Percentiles rank a stretch among this genome's conserved stretches.
phyloP scores from a whole-genome alignment of 1,139 yeast genomes.

The Yamadazyma friedrichii region DNA sequence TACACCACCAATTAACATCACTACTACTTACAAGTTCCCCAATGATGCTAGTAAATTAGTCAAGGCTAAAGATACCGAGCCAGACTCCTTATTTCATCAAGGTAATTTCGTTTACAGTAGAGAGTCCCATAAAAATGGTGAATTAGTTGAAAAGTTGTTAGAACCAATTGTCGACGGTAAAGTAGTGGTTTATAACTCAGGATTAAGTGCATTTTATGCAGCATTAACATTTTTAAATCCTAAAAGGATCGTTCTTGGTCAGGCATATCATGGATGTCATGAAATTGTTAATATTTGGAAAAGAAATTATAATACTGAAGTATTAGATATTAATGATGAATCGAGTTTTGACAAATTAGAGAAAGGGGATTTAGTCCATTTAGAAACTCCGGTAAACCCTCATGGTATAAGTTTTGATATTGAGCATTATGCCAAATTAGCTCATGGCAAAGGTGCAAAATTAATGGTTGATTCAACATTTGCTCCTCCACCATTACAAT shows the following conservation, averaged over 20 bases:
- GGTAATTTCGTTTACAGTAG: slow-evolving; percentile 60
- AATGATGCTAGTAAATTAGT: slow-evolving; percentile 52
- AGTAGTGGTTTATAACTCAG: slow-evolving; percentile 70
- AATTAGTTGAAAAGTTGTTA: slow-evolving; percentile 67
- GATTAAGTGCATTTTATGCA: slow-evolving; percentile 79
- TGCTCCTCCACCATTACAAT: slow-evolving; percentile 89
- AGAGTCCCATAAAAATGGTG: slow-evolving; percentile 66
- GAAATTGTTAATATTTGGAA: slow-evolving; percentile 63
- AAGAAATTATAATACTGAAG: slow-evolving; percentile 59
- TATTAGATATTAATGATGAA: slow-evolving; percentile 38
- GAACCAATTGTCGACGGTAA: slow-evolving; percentile 55
- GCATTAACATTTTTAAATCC: slow-evolving; percentile 73
- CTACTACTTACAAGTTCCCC: slow-evolving; percentile 74
- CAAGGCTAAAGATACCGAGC: slow-evolving; percentile 37
- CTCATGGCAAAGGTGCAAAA: slow-evolving; percentile 57
- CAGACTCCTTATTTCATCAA: slow-evolving; percentile 14
- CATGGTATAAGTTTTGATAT: slow-evolving; percentile 70
- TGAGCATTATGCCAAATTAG: slow-evolving; percentile 46
- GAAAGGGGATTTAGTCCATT: slow-evolving; percentile 73
- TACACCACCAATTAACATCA: slow-evolving; percentile 76
- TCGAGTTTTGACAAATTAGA: slow-evolving; percentile 50
- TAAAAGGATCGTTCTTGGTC: slow-evolving; percentile 68
- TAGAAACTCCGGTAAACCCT: slow-evolving; percentile 90
- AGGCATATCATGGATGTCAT: slow-evolving; percentile 83
- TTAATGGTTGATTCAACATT: slow-evolving; percentile 81